Conservation (phyloP, 2,329 filamentous ascomycete species). For the Xylariaceae sp. region DNA sequence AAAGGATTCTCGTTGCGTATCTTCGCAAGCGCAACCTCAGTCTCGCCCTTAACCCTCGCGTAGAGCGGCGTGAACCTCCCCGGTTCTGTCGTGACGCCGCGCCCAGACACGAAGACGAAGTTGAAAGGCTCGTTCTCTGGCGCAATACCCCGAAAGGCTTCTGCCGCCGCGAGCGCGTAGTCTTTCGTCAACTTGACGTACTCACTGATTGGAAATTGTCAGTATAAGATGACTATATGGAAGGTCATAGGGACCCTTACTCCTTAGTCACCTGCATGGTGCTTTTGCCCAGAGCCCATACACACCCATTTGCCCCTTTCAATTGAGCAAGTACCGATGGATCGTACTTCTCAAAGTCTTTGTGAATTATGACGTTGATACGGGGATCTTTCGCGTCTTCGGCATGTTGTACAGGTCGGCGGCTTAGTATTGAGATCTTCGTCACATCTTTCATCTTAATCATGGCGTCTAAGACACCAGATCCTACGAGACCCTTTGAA, state of each 20-base stretch:
- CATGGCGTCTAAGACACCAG: constrained; percentile 58
- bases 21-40: constrained; percentile 56
- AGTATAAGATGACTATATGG: not conserved
- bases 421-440: constrained; percentile 60
- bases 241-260: constrained; percentile 35
- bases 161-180: constrained; percentile 55
- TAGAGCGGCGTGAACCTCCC: constrained; percentile 54
- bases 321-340: constrained; percentile 54
- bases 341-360: constrained; percentile 62
- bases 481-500: constrained; percentile 55
- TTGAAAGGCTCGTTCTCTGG: constrained; percentile 50
- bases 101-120: constrained; percentile 68
- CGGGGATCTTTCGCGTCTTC: constrained; percentile 54
- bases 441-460: constrained; percentile 52
- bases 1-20: constrained; percentile 41
- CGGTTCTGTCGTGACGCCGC: constrained; percentile 56
- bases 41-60: constrained; percentile 62
- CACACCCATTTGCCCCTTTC: constrained; percentile 61
- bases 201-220: constrained; percentile 37
- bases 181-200: constrained; percentile 66
- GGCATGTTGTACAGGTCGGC: constrained; percentile 61
- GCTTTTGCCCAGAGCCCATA: constrained; percentile 70
- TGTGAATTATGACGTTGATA: constrained; percentile 63
- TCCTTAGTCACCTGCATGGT: constrained; percentile 56
- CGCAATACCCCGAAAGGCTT: constrained; percentile 34